Evolutionary conservation across 1,139 yeast species (phyloP), one percentile per base, ranked within the genome.

Genomic region (Williopsis jadinii): DNA sequence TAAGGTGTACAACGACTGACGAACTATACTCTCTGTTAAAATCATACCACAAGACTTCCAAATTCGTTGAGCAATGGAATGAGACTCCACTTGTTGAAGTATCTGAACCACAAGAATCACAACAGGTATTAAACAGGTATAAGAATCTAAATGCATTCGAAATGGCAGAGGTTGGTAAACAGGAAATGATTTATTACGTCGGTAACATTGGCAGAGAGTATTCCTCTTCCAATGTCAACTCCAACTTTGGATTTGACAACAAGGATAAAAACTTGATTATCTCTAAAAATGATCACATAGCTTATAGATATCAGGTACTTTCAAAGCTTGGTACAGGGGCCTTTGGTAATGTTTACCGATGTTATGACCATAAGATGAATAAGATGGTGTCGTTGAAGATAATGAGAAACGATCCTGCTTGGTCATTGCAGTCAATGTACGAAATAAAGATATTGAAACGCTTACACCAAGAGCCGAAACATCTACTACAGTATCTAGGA

Each of bases 341-440:
- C 29, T 87, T 87, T 67, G 96, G 96, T 0, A 80, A 79, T 45
- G 96, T 87, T 3, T 64, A 84, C 9, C 69, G 75, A 44, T 83
- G 92, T 48, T 60, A 64, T 28, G 95, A 87, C 60, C 86, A 84
- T 57, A 80, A 81, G 55, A 64, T 65, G 19, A 69, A 71, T 1
- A 62, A 66, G 30, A 48, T 70, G 11, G 84, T 82, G 13, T 95
- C 95, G 0, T 68, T 87, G 26, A 87, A 87, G 56, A 75, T 87
- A 42, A 80, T 87, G 46, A 80, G 84, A 46, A 84, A 84, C 57
- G 80, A 84, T 44, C 70, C 81, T 44, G 73, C 80, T 44, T 80
- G 90, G 77, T 80, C 87, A 3, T 62, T 83, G 43, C 95, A 86
- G 61, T 90, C 95, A 0, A 73, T 83, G 29, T 75, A 80, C 46